Base-by-base conservation (phyloP, 768 basidiomycete species). In the Auricularia sp. region DNA sequence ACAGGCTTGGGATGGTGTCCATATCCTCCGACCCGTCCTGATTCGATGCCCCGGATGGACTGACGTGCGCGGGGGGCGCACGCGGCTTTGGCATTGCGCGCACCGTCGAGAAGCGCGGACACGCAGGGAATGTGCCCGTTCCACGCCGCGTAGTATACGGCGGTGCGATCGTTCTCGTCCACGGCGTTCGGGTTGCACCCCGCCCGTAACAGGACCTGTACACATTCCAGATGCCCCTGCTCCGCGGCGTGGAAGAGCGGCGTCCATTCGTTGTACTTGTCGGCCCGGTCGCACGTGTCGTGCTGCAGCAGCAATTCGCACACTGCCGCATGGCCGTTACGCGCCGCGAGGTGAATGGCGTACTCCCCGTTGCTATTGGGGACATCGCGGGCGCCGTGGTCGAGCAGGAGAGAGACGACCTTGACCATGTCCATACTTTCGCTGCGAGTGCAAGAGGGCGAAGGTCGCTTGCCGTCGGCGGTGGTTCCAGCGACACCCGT, bases 231-330 rank as follows among this genome's bases (percentile, higher is more conserved):
- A 67, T 87, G 88, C 1, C 95, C 94, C 67, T 93, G 88, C 43
- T 92, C 87, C 4, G 94, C 88, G 2, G 97, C 93, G 74, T 98
- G 95, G 71, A 95, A 93, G 54, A 98, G 80, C 33, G 97, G 97
- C 6, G 95, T 98, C 93, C 96, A 98, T 73, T 97, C 93, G 72
- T 96, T 90, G 74, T 96, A 98, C 75, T 95, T 98, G 80, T 99
- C 97, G 1, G 88, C 86, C 7, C 83, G 80, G 74, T 92, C 93
- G 86, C 87, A 92, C 44, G 87, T 92, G 61, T 85, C 87, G 47
- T 84, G 84, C 36, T 78, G 78, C 3, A 93, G 77, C 39, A 99
- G 83, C 6, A 93, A 74, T 65, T 77, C 80, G 73, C 95, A 96
- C 21, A 97, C 84, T n/a, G 87, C 84, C 7, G 82, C 83, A 67